Base-by-base conservation (phyloP, 2,329 filamentous ascomycete species). In the Xylariales sp. region DNA sequence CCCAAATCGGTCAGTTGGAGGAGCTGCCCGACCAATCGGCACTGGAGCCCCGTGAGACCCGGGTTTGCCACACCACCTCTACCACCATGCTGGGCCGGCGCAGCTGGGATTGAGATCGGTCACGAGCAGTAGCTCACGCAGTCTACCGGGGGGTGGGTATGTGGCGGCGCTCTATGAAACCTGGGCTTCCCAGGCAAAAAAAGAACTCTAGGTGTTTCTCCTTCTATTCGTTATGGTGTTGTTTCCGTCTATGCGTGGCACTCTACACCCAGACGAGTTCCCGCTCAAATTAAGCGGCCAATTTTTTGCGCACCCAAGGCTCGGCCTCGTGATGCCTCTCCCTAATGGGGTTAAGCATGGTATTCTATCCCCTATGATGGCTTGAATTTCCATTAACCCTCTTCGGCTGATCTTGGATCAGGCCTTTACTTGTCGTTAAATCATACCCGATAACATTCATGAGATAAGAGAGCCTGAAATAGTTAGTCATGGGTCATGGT, bases 361-460 rank as follows among this genome's bases (percentile, higher is more conserved):
- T 58, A 48, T 48, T 58, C 70, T 74, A 74, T 68, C 68, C 70
- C 52, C 64, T 64, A 32, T 62, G 57, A 50, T 71, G 69, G 46
- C 65, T 71, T 45, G 67, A 39, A 67, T 71, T 72, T 8, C 71
- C 66, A 30, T 70, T 67, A 10, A 62, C 45, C 49, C 67, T 75
- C 57, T 67, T 73, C 5, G 64, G 57, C 52, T 66, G 82, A 60
- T 86, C 84, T 56, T 79, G 77, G 50, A 86, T 80, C 50, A 87
- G 77, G 16, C 77, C 76, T 67, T 81, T 80, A 72, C 85, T 86
- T 39, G 85, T 86, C n/a, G 80, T 79, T 62, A 79, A 77, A 70
- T 88, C 86, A 72, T 86, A 88, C 41, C 86, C 86, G 68, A 87
- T 85, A 9, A 84, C 78, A 43, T 82, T 78, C 39, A 81, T 84